Base-by-base conservation (phyloP, 495 filamentous ascomycete genomes). In the Aspergillus nanangensis region DNA sequence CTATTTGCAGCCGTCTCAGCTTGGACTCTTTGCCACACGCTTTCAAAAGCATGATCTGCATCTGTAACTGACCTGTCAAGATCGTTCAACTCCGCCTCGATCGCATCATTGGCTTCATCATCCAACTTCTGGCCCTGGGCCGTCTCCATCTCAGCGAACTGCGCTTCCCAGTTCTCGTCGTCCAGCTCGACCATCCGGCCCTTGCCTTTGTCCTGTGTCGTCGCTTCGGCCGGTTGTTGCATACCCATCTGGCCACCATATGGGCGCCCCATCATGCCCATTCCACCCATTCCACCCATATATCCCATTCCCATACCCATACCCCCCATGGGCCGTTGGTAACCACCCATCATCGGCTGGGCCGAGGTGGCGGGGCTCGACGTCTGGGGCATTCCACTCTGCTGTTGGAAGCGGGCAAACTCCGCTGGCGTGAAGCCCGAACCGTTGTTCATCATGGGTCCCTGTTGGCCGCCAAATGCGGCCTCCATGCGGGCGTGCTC, bases 131-230 rank as follows among this genome's bases (percentile, higher is more conserved):
- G 67, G 38, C 79, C 73, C 17, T 81, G 83, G 38, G 83, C 78
- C 34, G 85, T 71, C 67, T 93, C 90, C 62, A 97, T 82, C 69
- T 92, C 79, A 35, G 84, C 83, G 60, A 99, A 99, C 60, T 97
- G 90, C 48, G 86, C 84, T 68, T 97, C 93, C 93, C 94, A 99
- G 47, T 93, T 84, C 54, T 83, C 76, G 48, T 97, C 90, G 57
- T 96, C 88, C 20, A 97, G 78, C 70, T 97, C 94, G 3, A 96
- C 81, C 70, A 98, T 84, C 53, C 90, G 82, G 3, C 78, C 86
- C 65, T 96, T 96, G 25, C 90, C 91, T 67, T 97, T 96, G 21
- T 72, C 85, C 51, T 80, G 56, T 51, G 70, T 52, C 52, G 63
- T 52, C 55, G 68, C 51, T 36, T 70, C 64, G 63, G 65, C 56